Evolutionary conservation across 768 basidiomycete species (phyloP), one percentile per base, ranked within the genome.

Genomic region (Phaeolepiota aurea): DNA sequence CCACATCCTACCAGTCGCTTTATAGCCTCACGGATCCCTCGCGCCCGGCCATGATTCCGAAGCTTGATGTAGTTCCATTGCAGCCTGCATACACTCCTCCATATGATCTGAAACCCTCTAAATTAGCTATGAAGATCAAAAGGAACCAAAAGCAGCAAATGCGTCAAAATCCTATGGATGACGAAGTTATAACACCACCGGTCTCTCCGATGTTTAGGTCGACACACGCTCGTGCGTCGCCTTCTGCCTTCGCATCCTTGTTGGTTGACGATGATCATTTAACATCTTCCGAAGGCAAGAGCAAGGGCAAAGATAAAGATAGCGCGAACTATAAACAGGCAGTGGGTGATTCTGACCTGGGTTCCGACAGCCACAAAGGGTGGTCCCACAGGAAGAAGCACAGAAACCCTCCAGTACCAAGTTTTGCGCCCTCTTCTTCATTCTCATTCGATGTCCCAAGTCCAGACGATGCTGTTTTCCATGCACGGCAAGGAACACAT

Each of bases 381-480:
- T 40, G 50, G 21, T 48, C 55, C n/a, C 53, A 49, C 25, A 56
- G 51, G 37, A 49, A 54, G 33, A 56, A 51, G 28, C 48, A 52
- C 21, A 33, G 44, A 32, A 35, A 52, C 36, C 50, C 47, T 5
- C 48, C 58, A 14, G 61, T 68, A n/a, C 64, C 70, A 13, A 35
- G 60, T 39, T 45, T 64, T 30, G 52, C 54, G 5, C 52, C 61
- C 11, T 51, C 63, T 13, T 54, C 56, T 30, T 60, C 64, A 2
- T 88, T 87, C 55, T 63, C 77, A 7, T 90, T 92, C 53, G 79
- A 91, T 46, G 73, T 71, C 16, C 88, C 87, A 23, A 96, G 92
- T 59, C 94, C 94, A 15, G 94, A 98, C 50, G 94, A 97, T 52
- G 62, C 87, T 47, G 79, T 97, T 5, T 66, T 86, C 51, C 77